Conservation (phyloP, 116 monocot species). For the Phalaenopsis hybrid region DNA sequence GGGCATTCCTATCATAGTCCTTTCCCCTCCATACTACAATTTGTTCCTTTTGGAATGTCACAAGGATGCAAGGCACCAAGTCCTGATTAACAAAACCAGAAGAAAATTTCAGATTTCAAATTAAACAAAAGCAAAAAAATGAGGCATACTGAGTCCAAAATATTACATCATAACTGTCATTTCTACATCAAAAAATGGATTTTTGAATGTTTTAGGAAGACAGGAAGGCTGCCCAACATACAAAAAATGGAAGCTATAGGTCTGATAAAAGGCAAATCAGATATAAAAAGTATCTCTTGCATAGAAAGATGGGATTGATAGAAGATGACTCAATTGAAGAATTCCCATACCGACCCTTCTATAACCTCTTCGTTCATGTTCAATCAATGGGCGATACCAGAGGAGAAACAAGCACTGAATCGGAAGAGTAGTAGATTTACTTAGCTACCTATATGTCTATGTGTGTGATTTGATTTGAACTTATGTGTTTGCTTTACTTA, state of each 20-base stretch:
- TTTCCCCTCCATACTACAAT: slow-evolving; percentile 86
- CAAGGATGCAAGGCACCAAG: slow-evolving; percentile 79
- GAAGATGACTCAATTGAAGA: too few species aligned
- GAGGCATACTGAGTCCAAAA: not conserved
- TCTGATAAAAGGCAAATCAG: not conserved
- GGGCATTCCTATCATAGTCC: slow-evolving; percentile 13
- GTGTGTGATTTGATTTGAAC: too few species aligned
- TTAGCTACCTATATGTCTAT: too few species aligned
- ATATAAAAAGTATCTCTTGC: not conserved
- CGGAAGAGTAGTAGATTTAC: too few species aligned
- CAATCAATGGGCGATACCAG: too few species aligned
- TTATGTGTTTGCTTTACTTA: not conserved
- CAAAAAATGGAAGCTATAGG: not conserved
- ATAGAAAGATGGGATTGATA: too few species aligned
- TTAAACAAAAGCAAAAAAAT: not conserved
- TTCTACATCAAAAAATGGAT: not conserved
- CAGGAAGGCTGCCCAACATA: not conserved
- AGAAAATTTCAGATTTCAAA: not conserved
- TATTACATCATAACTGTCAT: not conserved
- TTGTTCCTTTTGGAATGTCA: slow-evolving; percentile 91
- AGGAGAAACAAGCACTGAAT: too few species aligned
- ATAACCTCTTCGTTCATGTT: too few species aligned
- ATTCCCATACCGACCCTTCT: too few species aligned
- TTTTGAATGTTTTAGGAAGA: too few species aligned
- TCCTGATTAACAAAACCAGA: slow-evolving; percentile 40